These are phyloP conservation scores for Zygosaccharomyces sapae DNA, from an alignment of 1,139 yeast genomes.

Conservation along the genomic window DNA sequence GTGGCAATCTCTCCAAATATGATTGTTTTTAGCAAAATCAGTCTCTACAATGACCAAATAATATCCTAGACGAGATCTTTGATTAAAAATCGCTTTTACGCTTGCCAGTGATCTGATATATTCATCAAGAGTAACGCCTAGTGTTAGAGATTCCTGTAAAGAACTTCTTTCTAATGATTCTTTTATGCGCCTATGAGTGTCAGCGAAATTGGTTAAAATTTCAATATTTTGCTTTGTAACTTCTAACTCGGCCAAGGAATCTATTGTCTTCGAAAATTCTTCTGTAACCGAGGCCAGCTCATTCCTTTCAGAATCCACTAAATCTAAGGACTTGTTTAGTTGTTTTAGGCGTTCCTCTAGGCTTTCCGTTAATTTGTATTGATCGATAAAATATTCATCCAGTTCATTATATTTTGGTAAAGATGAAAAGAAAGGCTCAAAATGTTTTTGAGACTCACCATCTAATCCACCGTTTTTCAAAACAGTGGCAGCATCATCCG, in stretches of 20 bases:
- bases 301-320: conserved; percentile 68
- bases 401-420: conserved; percentile 62
- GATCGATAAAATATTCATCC: conserved; percentile 71
- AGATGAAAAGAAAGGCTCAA: conserved; percentile 38
- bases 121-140: conserved; percentile 86
- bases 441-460: conserved; percentile 29
- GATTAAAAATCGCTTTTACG: conserved; percentile 67
- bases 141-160: conserved; percentile 78
- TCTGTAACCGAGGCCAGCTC: conserved; percentile 65
- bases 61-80: conserved; percentile 65
- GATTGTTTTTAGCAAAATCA: conserved; percentile 47
- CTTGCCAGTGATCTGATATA: conserved; percentile 76
- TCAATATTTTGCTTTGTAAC: conserved; percentile 64
- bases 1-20: conserved; percentile 50
- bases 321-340: conserved; percentile 66
- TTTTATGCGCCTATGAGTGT: conserved; percentile 64
- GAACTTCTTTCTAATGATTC: conserved; percentile 77
- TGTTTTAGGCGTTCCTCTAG: conserved; percentile 70
- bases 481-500: conserved; percentile 33
- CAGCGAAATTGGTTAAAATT: conserved; percentile 61
- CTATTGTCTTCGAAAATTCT: conserved; percentile 54
- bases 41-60: conserved; percentile 52
- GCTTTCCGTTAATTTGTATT: conserved; percentile 63
- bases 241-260: conserved; percentile 67
- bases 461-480: conserved; percentile 34